Conservation (phyloP, 139 green algal species). For the Coelastrella sp. region DNA sequence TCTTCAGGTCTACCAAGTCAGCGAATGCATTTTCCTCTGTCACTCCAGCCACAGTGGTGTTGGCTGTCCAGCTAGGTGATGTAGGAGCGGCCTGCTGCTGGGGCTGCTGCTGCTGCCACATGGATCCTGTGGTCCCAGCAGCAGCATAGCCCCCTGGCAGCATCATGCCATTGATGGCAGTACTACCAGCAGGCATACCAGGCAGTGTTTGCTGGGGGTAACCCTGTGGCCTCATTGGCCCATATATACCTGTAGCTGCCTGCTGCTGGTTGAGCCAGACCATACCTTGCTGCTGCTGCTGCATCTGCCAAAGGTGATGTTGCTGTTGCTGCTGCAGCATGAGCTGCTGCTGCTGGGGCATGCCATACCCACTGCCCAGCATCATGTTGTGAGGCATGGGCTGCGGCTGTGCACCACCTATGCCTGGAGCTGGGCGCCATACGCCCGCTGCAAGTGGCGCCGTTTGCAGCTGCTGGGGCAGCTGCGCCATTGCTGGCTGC, state of each 20-base stretch:
- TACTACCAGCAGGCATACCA: background rate
- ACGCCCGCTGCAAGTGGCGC: background rate
- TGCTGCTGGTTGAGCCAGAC: slow-evolving; percentile 29
- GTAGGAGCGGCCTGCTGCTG: background rate
- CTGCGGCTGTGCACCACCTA: background rate
- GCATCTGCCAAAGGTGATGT: background rate
- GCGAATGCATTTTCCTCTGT: slow-evolving; percentile 36
- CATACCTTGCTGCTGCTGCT: slow-evolving; percentile 25
- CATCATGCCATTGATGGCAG: background rate
- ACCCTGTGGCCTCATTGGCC: background rate
- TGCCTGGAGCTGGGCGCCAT: background rate
- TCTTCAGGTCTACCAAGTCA: slow-evolving; percentile 33
- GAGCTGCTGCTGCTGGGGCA: slow-evolving; percentile 20
- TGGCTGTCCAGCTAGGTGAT: background rate
- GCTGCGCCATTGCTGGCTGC: slow-evolving; percentile 1
- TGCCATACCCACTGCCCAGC: background rate
- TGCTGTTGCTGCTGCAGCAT: slow-evolving; percentile 6
- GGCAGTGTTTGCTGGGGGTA: slow-evolving; percentile 3
- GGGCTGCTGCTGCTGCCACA: slow-evolving; percentile 27
- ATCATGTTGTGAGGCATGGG: background rate
- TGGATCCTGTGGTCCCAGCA: background rate
- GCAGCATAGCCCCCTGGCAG: background rate
- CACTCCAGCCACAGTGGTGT: slow-evolving; percentile 10
- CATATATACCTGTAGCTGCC: slow-evolving; percentile 11
- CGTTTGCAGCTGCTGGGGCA: slow-evolving; percentile 1